These are phyloP conservation scores for Psidium guajava DNA, from an alignment of 345 rosid species.

Conservation along the genomic window DNA sequence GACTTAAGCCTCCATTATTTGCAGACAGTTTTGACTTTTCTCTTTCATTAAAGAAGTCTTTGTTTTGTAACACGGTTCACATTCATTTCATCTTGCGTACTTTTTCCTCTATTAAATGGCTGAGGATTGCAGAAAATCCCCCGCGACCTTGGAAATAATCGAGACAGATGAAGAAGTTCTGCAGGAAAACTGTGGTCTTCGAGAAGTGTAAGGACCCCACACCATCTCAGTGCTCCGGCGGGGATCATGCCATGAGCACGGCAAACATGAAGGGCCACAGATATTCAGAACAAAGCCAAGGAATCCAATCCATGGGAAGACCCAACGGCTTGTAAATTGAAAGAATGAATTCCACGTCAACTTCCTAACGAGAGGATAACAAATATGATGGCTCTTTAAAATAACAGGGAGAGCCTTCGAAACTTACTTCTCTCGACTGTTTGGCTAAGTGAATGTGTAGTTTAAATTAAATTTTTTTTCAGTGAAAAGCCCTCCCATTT, in stretches of 20 bases:
- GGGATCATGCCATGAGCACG: conserved; percentile 22
- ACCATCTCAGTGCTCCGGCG: conserved; percentile 19
- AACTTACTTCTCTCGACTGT: too few relatives aligned
- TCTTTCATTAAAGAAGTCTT: background rate
- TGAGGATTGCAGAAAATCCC: background rate
- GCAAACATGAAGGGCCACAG: conserved; percentile 14
- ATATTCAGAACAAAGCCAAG: background rate
- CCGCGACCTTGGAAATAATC: background rate
- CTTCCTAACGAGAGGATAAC: too few relatives aligned
- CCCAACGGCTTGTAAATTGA: too few relatives aligned
- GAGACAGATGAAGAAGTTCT: background rate
- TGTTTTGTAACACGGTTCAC: background rate
- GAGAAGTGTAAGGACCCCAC: conserved; percentile 4
- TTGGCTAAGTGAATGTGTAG: too few relatives aligned
- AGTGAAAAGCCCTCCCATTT: too few relatives aligned
- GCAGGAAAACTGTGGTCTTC: background rate
- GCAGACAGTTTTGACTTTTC: background rate
- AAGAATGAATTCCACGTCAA: too few relatives aligned
- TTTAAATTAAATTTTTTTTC: too few relatives aligned
- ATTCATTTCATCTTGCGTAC: background rate
- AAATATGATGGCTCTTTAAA: too few relatives aligned
- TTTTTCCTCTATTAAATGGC: background rate
- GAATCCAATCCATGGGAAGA: background rate
- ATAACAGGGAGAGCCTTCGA: too few relatives aligned
- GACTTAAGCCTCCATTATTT: too few relatives aligned